A percentile compares a stretch with the other conserved stretches of the same genome.
Evolutionary conservation across 2,329 filamentous ascomycete genomes (phyloP).

Genomic region (Aotearoamyces nothofagi): DNA sequence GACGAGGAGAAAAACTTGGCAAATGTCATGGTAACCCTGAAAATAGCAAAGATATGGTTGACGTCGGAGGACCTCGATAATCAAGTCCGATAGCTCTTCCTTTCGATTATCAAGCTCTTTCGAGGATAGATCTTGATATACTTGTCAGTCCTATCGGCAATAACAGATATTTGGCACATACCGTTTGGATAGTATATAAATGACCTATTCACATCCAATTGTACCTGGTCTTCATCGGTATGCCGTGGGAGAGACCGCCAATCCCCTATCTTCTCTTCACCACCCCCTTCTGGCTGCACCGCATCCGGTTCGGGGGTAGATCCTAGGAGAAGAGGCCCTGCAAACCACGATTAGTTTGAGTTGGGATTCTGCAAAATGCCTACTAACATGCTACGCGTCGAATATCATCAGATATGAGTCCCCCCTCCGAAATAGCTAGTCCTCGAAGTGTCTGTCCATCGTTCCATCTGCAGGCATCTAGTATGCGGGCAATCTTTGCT

Average conservation of each 20-base stretch:
- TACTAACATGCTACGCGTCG: slow-evolving; percentile 65
- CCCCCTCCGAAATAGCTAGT: slow-evolving; percentile 48
- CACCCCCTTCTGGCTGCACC: slow-evolving; percentile 10
- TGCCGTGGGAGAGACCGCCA: slow-evolving; percentile 51
- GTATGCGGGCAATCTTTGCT: slow-evolving; percentile 30
- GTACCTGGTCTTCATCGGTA: slow-evolving; percentile 78
- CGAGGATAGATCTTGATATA: slow-evolving; percentile 47
- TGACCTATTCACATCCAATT: slow-evolving; percentile 85
- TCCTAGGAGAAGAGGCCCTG: slow-evolving; percentile 50
- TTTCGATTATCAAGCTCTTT: slow-evolving; percentile 58
- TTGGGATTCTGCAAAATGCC: slow-evolving; percentile 3
- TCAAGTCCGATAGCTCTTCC: slow-evolving; percentile 62
- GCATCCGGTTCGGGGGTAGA: slow-evolving; percentile 9
- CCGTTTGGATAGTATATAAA: slow-evolving; percentile 91
- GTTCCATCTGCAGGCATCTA: slow-evolving; percentile 41
- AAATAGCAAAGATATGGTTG: slow-evolving; percentile 87
- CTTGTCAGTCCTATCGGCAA: slow-evolving; percentile 4
- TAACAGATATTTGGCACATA: slow-evolving; percentile 27
- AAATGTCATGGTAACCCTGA: slow-evolving; percentile 97
- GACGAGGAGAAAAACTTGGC: slow-evolving; percentile 84
- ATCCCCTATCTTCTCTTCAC: slow-evolving; percentile 6
- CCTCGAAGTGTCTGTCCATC: slow-evolving; percentile 39
- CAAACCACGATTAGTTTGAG: slow-evolving; percentile 7
- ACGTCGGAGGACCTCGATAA: slow-evolving; percentile 63
- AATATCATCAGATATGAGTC: slow-evolving; percentile 50